phyloP scores from a whole-genome alignment of 768 basidiomycete species.

The Suillus weaverae region DNA sequence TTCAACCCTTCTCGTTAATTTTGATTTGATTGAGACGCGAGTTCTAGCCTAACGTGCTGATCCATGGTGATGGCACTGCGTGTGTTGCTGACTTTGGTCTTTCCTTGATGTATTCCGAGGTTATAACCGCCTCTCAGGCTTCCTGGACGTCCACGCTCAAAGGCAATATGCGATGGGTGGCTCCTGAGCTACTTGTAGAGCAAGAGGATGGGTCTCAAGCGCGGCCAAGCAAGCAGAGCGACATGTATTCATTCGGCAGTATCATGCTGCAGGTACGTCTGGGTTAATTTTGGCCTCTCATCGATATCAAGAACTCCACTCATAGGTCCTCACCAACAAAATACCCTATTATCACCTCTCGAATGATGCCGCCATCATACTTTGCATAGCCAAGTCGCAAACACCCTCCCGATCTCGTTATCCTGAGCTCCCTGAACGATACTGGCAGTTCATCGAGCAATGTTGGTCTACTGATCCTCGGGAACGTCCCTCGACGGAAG shows the following conservation, averaged over 20 bases:
- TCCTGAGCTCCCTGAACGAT: constrained; percentile 16
- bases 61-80: constrained; percentile 41
- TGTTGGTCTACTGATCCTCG: constrained; percentile 30
- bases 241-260: constrained; percentile 47
- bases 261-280: constrained; percentile 24
- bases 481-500: background rate
- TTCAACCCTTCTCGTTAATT: background rate
- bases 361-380: constrained; percentile 18
- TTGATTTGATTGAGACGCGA: background rate
- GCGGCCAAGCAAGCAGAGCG: constrained; percentile 22
- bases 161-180: constrained; percentile 47
- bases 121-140: constrained; percentile 19
- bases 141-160: background rate
- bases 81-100: constrained; percentile 49
- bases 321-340: constrained; percentile 13
- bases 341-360: constrained; percentile 20
- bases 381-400: constrained; percentile 10
- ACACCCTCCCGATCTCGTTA: constrained; percentile 17
- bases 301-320: background rate
- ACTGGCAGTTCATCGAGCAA: constrained; percentile 23
- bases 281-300: constrained; percentile 12
- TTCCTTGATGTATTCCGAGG: constrained; percentile 39
- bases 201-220: background rate
- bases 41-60: constrained; percentile 45
- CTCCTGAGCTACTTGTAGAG: constrained; percentile 35